phyloP scores from a whole-genome alignment of 768 basidiomycete genomes.

The Baorangia bicolor region DNA sequence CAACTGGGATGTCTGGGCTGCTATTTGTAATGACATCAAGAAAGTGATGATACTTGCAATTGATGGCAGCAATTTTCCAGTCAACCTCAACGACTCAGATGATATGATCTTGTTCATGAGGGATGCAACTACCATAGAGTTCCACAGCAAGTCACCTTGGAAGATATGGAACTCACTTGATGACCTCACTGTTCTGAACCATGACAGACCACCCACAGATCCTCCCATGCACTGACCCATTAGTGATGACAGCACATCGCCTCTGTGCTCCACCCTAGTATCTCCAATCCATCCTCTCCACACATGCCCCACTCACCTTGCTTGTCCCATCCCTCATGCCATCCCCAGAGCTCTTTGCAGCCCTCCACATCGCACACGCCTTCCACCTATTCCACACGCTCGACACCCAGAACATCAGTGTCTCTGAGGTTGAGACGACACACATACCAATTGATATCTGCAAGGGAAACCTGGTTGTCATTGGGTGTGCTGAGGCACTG shows the following conservation, averaged over 20 bases:
- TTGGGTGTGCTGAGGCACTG: conserved; percentile 43
- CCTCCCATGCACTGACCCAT: not conserved
- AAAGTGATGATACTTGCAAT: conserved; percentile 5
- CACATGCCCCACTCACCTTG: conserved; percentile 51
- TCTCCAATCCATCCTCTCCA: conserved; percentile 63
- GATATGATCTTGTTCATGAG: conserved; percentile 11
- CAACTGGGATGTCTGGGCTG: not conserved
- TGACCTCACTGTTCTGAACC: not conserved
- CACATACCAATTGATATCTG: not conserved
- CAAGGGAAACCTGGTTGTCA: conserved; percentile 56
- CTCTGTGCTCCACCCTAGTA: conserved; percentile 35
- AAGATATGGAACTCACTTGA: conserved; percentile 15
- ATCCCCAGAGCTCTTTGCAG: conserved; percentile 48
- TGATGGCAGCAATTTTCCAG: conserved; percentile 8
- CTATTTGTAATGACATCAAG: not conserved
- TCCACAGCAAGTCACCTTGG: conserved; percentile 13
- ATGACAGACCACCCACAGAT: conserved; percentile 2
- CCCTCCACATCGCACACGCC: conserved; percentile 65
- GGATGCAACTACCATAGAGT: not conserved
- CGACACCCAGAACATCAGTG: conserved; percentile 60
- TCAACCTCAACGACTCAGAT: not conserved
- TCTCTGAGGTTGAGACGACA: conserved; percentile 26
- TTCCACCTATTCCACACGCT: conserved; percentile 67
- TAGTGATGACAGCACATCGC: not conserved
- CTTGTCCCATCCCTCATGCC: conserved; percentile 45